Percentiles rank a stretch among this genome's conserved stretches.
These are phyloP conservation scores for Dactylellina drechsleri DNA, from an alignment of 2,329 filamentous ascomycete species.

Conservation along the genomic window DNA sequence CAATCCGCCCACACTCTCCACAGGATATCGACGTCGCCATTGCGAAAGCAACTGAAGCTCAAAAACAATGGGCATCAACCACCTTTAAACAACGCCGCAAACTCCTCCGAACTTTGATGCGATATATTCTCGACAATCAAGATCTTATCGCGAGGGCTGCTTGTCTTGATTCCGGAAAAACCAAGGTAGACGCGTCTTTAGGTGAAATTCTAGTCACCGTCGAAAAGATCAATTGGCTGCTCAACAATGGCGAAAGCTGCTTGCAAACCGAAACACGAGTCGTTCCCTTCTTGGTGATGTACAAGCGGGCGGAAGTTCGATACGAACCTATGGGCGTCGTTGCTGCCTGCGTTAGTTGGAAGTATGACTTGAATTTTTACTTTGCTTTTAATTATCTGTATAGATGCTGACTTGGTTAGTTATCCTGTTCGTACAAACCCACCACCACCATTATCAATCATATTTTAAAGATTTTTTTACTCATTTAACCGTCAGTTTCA, in stretches of 20 bases:
- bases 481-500: constrained; percentile 72
- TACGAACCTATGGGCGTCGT: constrained; percentile 96
- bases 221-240: constrained; percentile 95
- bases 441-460: neutral
- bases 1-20: constrained; percentile 78
- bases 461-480: too few relatives aligned
- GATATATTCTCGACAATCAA: constrained; percentile 86
- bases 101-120: constrained; percentile 82
- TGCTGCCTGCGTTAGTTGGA: constrained; percentile 93
- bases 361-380: constrained; percentile 67
- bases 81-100: constrained; percentile 79
- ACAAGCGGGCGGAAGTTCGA: constrained; percentile 88
- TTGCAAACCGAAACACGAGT: constrained; percentile 73
- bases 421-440: constrained; percentile 62
- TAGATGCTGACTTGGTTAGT: constrained; percentile 57
- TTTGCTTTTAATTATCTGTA: constrained; percentile 53
- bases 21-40: constrained; percentile 83
- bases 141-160: constrained; percentile 85
- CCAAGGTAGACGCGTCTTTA: constrained; percentile 90
- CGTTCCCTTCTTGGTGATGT: constrained; percentile 77
- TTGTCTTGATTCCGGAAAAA: constrained; percentile 94
- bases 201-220: constrained; percentile 93
- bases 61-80: constrained; percentile 79
- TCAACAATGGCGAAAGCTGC: constrained; percentile 86
- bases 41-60: constrained; percentile 76